Base-by-base conservation (phyloP, 2,329 filamentous ascomycete genomes). In the Sarocladium strictum region DNA sequence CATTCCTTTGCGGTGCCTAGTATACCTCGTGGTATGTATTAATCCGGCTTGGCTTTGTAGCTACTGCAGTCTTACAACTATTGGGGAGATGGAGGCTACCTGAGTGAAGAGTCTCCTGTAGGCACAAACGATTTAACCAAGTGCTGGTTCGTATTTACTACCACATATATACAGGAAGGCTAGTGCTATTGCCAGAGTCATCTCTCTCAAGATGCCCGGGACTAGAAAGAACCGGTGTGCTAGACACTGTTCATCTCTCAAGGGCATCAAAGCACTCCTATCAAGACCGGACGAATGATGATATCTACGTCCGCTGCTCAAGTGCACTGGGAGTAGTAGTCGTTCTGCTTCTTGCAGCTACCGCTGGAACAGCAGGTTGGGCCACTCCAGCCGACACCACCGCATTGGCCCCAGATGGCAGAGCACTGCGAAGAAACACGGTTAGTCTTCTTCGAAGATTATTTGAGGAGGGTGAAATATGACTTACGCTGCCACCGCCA, bases 301-400 rank as follows among this genome's bases (percentile, higher is more conserved):
- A n/a, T 5, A 11, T n/a, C 35, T 38, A n/a, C 9, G 14, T n/a
- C 6, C 19, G 32, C 32, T 40, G 21, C 6, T 33, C 11, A 21
- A 32, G 58, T 11, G 54, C 57, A 58, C 53, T 60, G 55, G 10
- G 56, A 58, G 55, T 62, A 62, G 58, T 58, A 62, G 52, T 62
- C 56, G 55, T 58, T 56, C 29, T 50, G 38, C 4, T 56, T 41
- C 55, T 57, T 53, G 53, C 60, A 62, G 35, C 41, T 60, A 32
- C 60, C 58, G 11, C 55, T 53, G 24, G 57, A 47, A 40, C 60
- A 62, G 49, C 57, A 54, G 14, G 59, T 62, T 17, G 57, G 45
- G 15, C 61, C 61, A 26, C 53, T 57, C 55, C 56, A 59, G n/a
- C 57, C 57, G 27, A 55, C 26, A 15, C 61, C 61, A 53, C 61